Percentiles rank a stretch among this genome's conserved stretches.
phyloP scores from a whole-genome alignment of 805 yeast genomes.

The Candida jianshihensis region DNA sequence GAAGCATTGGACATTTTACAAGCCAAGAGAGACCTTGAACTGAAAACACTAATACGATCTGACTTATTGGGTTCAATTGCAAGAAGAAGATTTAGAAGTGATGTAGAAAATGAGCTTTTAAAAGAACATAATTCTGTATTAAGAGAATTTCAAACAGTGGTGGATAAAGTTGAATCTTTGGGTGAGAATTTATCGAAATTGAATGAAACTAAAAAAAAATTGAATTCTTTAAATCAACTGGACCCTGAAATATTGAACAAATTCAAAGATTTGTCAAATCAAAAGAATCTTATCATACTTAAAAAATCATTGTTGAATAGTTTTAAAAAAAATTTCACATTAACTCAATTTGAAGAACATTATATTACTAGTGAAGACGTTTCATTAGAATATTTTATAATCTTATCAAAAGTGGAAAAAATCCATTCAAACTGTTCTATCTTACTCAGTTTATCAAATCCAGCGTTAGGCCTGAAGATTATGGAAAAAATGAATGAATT shows the following conservation, averaged over 20 bases:
- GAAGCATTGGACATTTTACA: conserved; percentile 29
- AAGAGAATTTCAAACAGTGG: conserved; percentile 37
- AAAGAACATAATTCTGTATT: conserved; percentile 46
- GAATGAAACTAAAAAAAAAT: conserved; percentile 9
- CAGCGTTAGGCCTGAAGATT: conserved; percentile 56
- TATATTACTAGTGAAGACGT: conserved; percentile 36
- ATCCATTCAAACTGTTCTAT: conserved; percentile 66
- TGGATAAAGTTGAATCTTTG: conserved; percentile 31
- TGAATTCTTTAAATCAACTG: conserved; percentile 9
- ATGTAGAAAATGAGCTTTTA: conserved; percentile 53
- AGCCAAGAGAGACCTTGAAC: conserved; percentile 24
- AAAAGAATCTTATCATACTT: conserved; percentile 22
- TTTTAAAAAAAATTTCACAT: conserved; percentile 56
- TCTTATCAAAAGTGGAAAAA: conserved; percentile 51
- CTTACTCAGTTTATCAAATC: conserved; percentile 63
- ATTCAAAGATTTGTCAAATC: conserved; percentile 13
- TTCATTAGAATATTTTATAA: conserved; percentile 49
- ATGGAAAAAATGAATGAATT: conserved; percentile 49
- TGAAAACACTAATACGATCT: conserved; percentile 20
- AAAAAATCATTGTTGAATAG: conserved; percentile 46
- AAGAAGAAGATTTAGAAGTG: conserved; percentile 53
- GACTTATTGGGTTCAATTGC: conserved; percentile 49
- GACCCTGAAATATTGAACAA: conserved; percentile 11
- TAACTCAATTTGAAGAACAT: conserved; percentile 67
- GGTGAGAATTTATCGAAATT: conserved; percentile 14